Evolutionary conservation across 1,284 basidiomycete species (phyloP).

Genomic region (Tilletiopsis washingtonensis): DNA sequence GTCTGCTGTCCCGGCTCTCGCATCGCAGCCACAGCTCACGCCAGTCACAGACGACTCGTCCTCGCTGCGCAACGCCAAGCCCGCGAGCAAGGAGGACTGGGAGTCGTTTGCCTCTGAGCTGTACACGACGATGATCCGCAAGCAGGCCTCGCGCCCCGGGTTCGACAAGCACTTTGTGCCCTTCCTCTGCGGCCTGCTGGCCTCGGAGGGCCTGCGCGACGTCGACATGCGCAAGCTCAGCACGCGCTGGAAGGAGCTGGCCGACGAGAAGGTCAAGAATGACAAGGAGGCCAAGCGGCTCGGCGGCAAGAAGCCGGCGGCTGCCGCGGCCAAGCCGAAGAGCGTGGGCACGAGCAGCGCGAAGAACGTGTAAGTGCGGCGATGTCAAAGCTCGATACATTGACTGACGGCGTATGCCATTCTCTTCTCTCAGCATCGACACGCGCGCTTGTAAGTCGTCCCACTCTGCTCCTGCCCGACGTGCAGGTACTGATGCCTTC

Average conservation of each 20-base stretch:
- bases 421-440: conserved; percentile 19
- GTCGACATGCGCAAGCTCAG: conserved; percentile 37
- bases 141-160: conserved; percentile 26
- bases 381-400: not conserved
- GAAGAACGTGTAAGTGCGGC: conserved; percentile 27
- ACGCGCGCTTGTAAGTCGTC: conserved; percentile 24
- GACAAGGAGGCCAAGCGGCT: conserved; percentile 40
- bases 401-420: no score
- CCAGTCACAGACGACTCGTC: not conserved
- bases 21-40: not conserved
- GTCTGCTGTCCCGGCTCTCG: not conserved
- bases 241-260: conserved; percentile 34
- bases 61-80: conserved; percentile 20
- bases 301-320: conserved; percentile 22
- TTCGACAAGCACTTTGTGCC: conserved; percentile 44
- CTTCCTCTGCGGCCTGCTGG: conserved; percentile 19
- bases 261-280: conserved; percentile 37
- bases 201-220: conserved; percentile 24
- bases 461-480: not conserved
- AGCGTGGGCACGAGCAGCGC: conserved; percentile 36
- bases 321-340: conserved; percentile 28
- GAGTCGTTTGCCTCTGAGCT: conserved; percentile 24
- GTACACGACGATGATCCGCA: conserved; percentile 30
- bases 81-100: conserved; percentile 41
- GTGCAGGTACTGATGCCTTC: not conserved